phyloP scores from a whole-genome alignment of 805 yeast genomes.

The Blastobotrys peoriensis region DNA sequence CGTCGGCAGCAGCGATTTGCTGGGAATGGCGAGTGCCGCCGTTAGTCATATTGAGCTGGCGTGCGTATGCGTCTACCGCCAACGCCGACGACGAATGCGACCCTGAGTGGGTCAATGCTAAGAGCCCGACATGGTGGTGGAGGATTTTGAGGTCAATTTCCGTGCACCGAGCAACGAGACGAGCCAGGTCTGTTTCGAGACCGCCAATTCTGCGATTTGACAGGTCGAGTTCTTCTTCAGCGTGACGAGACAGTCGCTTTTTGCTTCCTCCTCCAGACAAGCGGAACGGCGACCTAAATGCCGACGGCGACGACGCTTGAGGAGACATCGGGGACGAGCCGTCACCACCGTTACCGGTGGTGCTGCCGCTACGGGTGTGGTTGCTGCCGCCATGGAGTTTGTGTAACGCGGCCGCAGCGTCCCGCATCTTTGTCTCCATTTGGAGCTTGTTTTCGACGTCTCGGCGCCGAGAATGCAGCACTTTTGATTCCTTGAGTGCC shows the following conservation, averaged over 20 bases:
- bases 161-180: conserved; percentile 10
- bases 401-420: conserved; percentile 22
- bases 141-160: conserved; percentile 13
- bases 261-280: conserved; percentile 13
- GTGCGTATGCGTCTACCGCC: conserved; percentile 5
- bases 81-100: conserved; percentile 15
- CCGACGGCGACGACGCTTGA: not conserved
- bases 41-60: not conserved
- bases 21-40: not conserved
- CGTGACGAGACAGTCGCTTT: conserved; percentile 21
- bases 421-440: conserved; percentile 22
- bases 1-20: not conserved
- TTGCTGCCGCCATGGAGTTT: conserved; percentile 14
- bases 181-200: conserved; percentile 14
- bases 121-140: conserved; percentile 19
- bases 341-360: not conserved
- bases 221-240: conserved; percentile 22
- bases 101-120: conserved; percentile 22
- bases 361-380: not conserved
- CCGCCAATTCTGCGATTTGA: conserved; percentile 14
- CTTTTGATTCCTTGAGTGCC: conserved; percentile 15
- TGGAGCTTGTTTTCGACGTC: conserved; percentile 18
- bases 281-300: not conserved
- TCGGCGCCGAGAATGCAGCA: conserved; percentile 11
- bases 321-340: conserved; percentile 5